These are phyloP conservation scores for Zygnema cylindricum DNA, from an alignment of 139 green algal genomes.

Conservation along the genomic window DNA sequence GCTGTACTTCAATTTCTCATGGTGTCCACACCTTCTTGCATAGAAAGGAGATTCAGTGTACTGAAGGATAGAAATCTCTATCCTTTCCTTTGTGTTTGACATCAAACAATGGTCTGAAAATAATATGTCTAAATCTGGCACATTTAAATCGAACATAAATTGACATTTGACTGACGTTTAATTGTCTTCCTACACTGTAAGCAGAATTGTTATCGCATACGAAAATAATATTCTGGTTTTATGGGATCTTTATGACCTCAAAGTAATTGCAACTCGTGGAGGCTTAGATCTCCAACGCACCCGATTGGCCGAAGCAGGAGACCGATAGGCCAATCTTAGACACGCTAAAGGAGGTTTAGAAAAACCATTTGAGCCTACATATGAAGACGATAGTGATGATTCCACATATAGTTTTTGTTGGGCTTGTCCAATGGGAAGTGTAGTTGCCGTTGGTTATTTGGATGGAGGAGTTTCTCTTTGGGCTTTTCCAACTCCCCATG, in stretches of 20 bases:
- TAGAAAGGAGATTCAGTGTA: no score
- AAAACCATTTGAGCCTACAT: not conserved
- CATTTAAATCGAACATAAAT: no score
- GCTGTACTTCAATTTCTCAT: no score
- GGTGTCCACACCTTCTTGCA: no score
- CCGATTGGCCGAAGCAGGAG: not conserved
- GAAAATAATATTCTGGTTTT: conserved; percentile 25
- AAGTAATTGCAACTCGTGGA: conserved; percentile 19
- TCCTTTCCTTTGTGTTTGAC: no score
- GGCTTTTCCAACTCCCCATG: not conserved
- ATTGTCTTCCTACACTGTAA: not conserved
- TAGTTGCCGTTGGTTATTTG: conserved; percentile 38
- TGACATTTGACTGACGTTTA: no score
- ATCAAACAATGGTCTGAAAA: no score
- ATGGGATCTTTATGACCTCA: conserved; percentile 40
- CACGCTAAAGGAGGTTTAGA: no score
- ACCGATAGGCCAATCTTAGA: not conserved
- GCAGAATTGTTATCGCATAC: conserved; percentile 38
- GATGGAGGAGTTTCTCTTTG: conserved; percentile 40
- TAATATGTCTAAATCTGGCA: no score
- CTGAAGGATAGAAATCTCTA: no score
- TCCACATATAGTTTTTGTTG: conserved; percentile 34
- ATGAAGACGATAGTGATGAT: conserved; percentile 24
- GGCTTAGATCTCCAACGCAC: conserved; percentile 14
- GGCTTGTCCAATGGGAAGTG: conserved; percentile 17